These are phyloP conservation scores for Arthonia radiata DNA, from an alignment of 495 filamentous ascomycete genomes.

Conservation along the genomic window DNA sequence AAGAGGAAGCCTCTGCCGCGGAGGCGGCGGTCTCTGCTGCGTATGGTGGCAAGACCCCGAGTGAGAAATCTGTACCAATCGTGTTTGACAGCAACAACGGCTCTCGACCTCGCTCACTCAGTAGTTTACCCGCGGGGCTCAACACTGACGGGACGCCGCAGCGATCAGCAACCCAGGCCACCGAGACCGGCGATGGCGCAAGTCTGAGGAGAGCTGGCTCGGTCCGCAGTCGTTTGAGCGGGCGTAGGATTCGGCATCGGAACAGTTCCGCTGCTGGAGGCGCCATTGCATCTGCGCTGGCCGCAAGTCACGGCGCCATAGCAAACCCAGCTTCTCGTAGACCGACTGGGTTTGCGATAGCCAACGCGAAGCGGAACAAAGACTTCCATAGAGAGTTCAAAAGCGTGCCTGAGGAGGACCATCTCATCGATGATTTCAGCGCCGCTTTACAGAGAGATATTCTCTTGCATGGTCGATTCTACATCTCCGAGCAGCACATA, in stretches of 20 bases:
- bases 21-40: too few species aligned
- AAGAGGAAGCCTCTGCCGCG: too few species aligned
- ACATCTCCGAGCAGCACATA: constrained; percentile 89
- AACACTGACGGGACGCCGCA: constrained; percentile 23
- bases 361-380: constrained; percentile 80
- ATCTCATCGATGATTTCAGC: constrained; percentile 95
- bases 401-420: constrained; percentile 93
- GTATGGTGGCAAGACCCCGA: too few species aligned
- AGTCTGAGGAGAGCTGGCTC: constrained; percentile 49
- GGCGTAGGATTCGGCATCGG: constrained; percentile 37
- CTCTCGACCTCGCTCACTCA: constrained; percentile 12
- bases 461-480: constrained; percentile 75
- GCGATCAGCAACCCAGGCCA: constrained; percentile 38
- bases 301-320: constrained; percentile 35
- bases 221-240: constrained; percentile 52
- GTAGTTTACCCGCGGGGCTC: constrained; percentile 5
- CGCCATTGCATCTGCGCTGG: constrained; percentile 45
- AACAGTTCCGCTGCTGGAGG: constrained; percentile 60
- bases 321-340: constrained; percentile 37
- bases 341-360: constrained; percentile 85
- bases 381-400: constrained; percentile 88
- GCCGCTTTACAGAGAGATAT: constrained; percentile 92
- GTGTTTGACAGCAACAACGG: too few species aligned
- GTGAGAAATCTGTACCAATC: too few species aligned
- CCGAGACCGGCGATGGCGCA: constrained; percentile 38